Base-by-base conservation (phyloP, 108 stramenopile genomes). In the Phaeodactylum tricornutum region DNA sequence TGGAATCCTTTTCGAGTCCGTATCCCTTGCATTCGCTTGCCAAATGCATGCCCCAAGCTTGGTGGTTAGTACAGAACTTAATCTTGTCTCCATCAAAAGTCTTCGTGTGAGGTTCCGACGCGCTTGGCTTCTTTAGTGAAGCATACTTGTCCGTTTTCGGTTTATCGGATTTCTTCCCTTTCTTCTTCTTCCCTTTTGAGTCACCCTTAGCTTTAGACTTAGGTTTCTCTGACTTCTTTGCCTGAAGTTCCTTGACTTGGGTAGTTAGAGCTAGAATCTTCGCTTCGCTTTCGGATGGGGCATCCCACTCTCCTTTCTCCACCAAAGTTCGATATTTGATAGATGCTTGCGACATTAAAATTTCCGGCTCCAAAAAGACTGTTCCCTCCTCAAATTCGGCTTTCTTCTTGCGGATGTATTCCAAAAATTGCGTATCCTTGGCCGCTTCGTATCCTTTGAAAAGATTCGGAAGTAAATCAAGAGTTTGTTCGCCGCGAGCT, bases 261-360 rank as follows among this genome's bases (percentile, higher is more conserved):
- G 50, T 36, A 4, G 22, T 38, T 26, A 71, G 63, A 6, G 69
- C 69, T 1, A 65, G 12, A 23, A 71, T 65, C 17, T 51, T 32
- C 30, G 55, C 23, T 5, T 65, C 50, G 30, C 57, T 44, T 1
- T 29, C 32, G n/a, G 41, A 36, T 2, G 21, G 27, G 3, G 19
- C 21, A 1, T 49, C 45, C 51, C 57, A 64, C 6, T 28, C 6
- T 3, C 17, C 27, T 4, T 45, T 36, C 17, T 61, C 39, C 1
- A 47, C 7, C 17, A 50, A 28, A 1, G 15, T 23, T 24, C 55
- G 39, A 53, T 60, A 59, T 48, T 61, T 64, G 55, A 57, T 52
- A 20, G 16, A 25, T 5, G 61, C 67, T 3, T 15, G 26, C 4
- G 15, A 2, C 67, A 69, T 69, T 1, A 69, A 34, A 24, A 43